Percentiles rank a stretch among this genome's conserved stretches.
phyloP scores from a whole-genome alignment of 2,329 filamentous ascomycete genomes.

The Pestalotiopsis sp. region DNA sequence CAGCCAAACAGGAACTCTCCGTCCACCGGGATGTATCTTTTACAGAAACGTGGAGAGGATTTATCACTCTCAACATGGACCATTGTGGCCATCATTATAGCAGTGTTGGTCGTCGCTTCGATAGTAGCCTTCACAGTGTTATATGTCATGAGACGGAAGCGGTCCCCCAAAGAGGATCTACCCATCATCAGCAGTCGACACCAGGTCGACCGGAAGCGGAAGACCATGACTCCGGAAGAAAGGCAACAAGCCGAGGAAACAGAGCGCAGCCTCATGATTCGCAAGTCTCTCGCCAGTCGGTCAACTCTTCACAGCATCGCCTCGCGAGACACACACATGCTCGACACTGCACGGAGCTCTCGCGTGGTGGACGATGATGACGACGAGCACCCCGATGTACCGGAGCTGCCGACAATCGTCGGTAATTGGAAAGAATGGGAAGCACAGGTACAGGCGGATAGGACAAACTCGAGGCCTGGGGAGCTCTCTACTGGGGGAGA shows the following conservation, averaged over 20 bases:
- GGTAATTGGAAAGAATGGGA: slow-evolving; percentile 44
- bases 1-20: not conserved
- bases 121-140: slow-evolving; percentile 23
- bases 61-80: slow-evolving; percentile 23
- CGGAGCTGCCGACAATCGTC: slow-evolving; percentile 12
- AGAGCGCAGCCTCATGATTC: slow-evolving; percentile 32
- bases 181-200: slow-evolving; percentile 7
- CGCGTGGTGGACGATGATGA: slow-evolving; percentile 16
- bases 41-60: not conserved
- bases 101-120: slow-evolving; percentile 21
- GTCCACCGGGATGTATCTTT: not conserved
- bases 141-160: slow-evolving; percentile 22
- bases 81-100: slow-evolving; percentile 27
- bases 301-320: slow-evolving; percentile 19
- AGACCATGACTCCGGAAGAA: slow-evolving; percentile 22
- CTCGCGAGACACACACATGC: slow-evolving; percentile 13
- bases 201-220: slow-evolving; percentile 10
- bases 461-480: slow-evolving; percentile 24
- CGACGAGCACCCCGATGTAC: not conserved
- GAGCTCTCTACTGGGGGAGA: slow-evolving; percentile 17
- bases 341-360: slow-evolving; percentile 14
- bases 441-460: slow-evolving; percentile 34
- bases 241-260: slow-evolving; percentile 26
- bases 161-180: slow-evolving; percentile 10
- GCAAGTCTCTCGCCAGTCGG: slow-evolving; percentile 33